Base-by-base conservation (phyloP, 345 rosid species). In the Luvunga scandens region DNA sequence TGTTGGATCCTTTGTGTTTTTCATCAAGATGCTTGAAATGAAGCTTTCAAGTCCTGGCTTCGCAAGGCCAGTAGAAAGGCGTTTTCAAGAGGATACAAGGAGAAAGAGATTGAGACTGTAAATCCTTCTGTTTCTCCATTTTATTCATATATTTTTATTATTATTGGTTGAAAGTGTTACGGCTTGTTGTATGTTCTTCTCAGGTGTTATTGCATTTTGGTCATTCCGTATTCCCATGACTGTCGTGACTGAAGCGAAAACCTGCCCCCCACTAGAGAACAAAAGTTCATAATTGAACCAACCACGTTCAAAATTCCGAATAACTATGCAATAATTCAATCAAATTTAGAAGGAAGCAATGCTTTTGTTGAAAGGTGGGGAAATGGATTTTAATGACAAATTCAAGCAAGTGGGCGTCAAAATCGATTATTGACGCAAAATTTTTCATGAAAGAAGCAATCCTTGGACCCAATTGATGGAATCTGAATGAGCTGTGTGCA, bases 311-410 rank as follows among this genome's bases (percentile, higher is more conserved):
- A 64, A 31, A 64, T 31, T 16, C 68, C 24, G 21, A 64, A 33
- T 64, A 64, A 30, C 68, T 2, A 31, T 16, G 67, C 34, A 27
- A 27, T 62, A 14, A 2, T 45, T 16, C 18, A 13, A 12, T 45
- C 16, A 45, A 45, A 45, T 45, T 65, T 38, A 3, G 68, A 65
- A 33, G 69, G 68, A 65, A 31, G 42, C 9, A 63, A 16, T 4
- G 5, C 9, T 45, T 45, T 45, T n/a, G n/a, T n/a, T n/a, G 6
- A 34, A 34, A 34, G 0, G 14, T 3, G 48, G 0, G 0, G 0
- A 0, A 42, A 12, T 10, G 45, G 45, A 1, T 13, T 45, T 13
- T 4, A 45, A 13, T 13, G 50, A 45, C 50, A 70, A 70, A 48
- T 69, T 5, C n/a, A 14, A 69, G 36, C 73, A 7, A 69, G 73